Percentiles rank a stretch among this genome's conserved stretches.
Conservation (phyloP, 192 early-diverging fungal genomes). For the Powellomyces hirtus region DNA sequence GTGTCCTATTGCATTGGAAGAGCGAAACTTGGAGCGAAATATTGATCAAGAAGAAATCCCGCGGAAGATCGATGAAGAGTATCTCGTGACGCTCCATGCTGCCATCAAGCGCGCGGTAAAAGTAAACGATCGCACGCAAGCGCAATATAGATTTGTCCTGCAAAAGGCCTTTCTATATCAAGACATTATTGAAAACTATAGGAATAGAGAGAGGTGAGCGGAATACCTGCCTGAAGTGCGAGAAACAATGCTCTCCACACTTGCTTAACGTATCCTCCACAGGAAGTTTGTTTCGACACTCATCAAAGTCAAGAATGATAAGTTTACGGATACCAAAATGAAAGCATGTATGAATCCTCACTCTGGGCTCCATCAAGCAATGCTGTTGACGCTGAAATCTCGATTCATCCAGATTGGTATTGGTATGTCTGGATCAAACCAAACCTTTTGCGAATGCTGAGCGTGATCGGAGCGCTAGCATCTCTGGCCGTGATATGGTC, state of each 20-base stretch:
- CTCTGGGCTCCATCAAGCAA: no score
- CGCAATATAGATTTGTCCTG: constrained; percentile 76
- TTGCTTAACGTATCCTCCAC: not conserved
- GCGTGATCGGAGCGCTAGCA: constrained; percentile 58
- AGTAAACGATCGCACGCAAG: constrained; percentile 70
- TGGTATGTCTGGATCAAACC: constrained; percentile 82
- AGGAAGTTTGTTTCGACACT: constrained; percentile 36
- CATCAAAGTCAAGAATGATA: constrained; percentile 14
- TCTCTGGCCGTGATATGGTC: constrained; percentile 87
- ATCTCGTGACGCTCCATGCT: constrained; percentile 67
- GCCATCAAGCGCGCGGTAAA: constrained; percentile 68
- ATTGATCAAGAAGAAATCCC: constrained; percentile 16
- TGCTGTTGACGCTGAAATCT: not conserved
- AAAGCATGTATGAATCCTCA: constrained; percentile 23
- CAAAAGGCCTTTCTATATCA: constrained; percentile 77
- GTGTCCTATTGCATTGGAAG: constrained; percentile 46
- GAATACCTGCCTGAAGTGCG: not conserved
- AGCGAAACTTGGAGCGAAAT: constrained; percentile 17
- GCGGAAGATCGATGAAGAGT: constrained; percentile 52
- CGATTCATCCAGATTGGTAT: constrained; percentile 75
- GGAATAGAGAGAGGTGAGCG: constrained; percentile 59
- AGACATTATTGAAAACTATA: constrained; percentile 73
- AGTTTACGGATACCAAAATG: constrained; percentile 26
- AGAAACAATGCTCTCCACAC: not conserved
- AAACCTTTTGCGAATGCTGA: constrained; percentile 51